These are phyloP conservation scores for Fusarium udum DNA, from an alignment of 2,329 filamentous ascomycete species.

Conservation along the genomic window DNA sequence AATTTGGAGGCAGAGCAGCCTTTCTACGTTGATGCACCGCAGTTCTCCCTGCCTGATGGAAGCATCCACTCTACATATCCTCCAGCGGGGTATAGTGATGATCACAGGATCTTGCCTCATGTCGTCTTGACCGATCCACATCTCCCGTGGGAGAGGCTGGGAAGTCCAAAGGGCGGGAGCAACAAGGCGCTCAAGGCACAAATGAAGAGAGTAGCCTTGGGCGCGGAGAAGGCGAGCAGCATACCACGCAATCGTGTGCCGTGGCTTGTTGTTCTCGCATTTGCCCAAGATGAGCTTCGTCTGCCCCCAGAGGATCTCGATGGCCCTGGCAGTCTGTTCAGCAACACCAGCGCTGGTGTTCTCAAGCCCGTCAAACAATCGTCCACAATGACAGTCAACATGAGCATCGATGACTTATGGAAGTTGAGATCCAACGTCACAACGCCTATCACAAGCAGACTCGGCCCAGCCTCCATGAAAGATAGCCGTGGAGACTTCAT, in stretches of 20 bases:
- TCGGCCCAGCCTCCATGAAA: neutral
- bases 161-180: conserved; percentile 17
- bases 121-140: conserved; percentile 55
- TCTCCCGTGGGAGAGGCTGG: conserved; percentile 54
- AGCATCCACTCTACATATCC: conserved; percentile 53
- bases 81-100: conserved; percentile 50
- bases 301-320: conserved; percentile 32
- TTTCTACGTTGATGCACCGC: conserved; percentile 51
- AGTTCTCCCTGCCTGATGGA: conserved; percentile 47
- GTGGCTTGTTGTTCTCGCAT: conserved; percentile 52
- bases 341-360: neutral
- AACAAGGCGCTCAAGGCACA: neutral
- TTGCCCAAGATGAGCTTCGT: conserved; percentile 48
- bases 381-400: conserved; percentile 21
- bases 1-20: conserved; percentile 14
- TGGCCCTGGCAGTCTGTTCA: conserved; percentile 2
- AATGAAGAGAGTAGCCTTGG: neutral
- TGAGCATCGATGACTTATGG: conserved; percentile 5
- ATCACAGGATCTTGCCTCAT: conserved; percentile 51
- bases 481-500: conserved; percentile 41
- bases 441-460: neutral
- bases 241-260: conserved; percentile 45
- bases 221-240: neutral
- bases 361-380: neutral
- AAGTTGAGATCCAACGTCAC: neutral